phyloP scores from a whole-genome alignment of 345 rosid genomes.

The Draba incana region DNA sequence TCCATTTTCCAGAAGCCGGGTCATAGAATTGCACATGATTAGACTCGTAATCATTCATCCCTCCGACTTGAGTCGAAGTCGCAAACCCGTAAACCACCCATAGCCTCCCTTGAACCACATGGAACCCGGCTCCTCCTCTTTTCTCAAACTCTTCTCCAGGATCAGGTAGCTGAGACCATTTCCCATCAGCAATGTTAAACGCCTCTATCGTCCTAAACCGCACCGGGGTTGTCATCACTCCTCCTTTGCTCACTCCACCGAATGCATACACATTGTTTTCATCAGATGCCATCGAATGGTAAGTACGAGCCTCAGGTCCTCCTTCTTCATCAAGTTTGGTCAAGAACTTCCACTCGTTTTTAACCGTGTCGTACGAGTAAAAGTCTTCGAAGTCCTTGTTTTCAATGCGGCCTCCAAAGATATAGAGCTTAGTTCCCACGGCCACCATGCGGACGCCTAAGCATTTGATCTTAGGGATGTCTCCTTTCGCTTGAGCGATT shows the following conservation, averaged over 20 bases:
- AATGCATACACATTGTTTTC: constrained; percentile 16
- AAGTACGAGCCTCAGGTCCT: constrained; percentile 24
- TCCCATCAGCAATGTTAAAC: neutral
- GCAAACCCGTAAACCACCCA: constrained; percentile 37
- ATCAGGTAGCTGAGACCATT: constrained; percentile 18
- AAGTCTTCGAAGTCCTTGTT: neutral
- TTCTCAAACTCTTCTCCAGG: constrained; percentile 1
- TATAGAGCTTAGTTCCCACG: constrained; percentile 8
- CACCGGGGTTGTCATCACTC: neutral
- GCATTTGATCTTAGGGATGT: neutral
- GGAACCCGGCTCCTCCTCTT: constrained; percentile 16
- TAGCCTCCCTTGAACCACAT: constrained; percentile 13
- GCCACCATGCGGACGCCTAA: constrained; percentile 16
- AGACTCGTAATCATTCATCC: neutral
- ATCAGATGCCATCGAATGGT: constrained; percentile 20
- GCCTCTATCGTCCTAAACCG: constrained; percentile 1
- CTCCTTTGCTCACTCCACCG: constrained; percentile 18
- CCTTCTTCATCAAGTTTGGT: neutral
- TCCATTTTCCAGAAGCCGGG: constrained; percentile 7
- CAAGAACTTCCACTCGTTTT: constrained; percentile 27
- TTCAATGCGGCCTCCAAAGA: constrained; percentile 27
- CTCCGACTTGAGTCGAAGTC: neutral
- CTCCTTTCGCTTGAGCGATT: constrained; percentile 21
- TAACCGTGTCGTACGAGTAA: constrained; percentile 23
- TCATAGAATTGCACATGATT: constrained; percentile 8